Conservation (phyloP, 768 basidiomycete species). For the Kwoniella mangroviensis region DNA sequence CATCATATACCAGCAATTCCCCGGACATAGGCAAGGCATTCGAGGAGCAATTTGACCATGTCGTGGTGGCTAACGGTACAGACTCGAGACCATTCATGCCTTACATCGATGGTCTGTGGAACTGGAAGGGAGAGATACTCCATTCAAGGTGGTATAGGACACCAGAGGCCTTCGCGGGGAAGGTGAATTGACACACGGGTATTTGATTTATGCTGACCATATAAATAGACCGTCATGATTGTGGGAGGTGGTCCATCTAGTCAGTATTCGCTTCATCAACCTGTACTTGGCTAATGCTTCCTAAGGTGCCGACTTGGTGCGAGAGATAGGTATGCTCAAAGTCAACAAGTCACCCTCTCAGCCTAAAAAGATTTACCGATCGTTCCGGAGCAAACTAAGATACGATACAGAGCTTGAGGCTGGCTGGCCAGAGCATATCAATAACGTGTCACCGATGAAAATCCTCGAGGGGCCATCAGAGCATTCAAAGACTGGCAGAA, state of each 20-base stretch:
- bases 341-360: neutral
- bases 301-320: slow-evolving; percentile 13
- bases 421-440: slow-evolving; percentile 15
- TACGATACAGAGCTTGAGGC: slow-evolving; percentile 19
- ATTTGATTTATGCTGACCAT: neutral
- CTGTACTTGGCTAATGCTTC: neutral
- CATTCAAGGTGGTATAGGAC: slow-evolving; percentile 21
- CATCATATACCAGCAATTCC: slow-evolving; percentile 11
- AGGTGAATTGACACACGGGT: neutral
- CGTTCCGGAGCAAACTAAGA: slow-evolving; percentile 13
- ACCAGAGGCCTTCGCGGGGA: slow-evolving; percentile 13
- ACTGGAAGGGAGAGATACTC: slow-evolving; percentile 16
- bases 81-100: slow-evolving; percentile 20
- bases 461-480: slow-evolving; percentile 9
- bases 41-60: slow-evolving; percentile 17
- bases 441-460: slow-evolving; percentile 15
- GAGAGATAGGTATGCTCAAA: slow-evolving; percentile 15
- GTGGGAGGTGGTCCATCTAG: slow-evolving; percentile 20
- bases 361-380: slow-evolving; percentile 17
- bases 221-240: slow-evolving; percentile 6
- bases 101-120: slow-evolving; percentile 19
- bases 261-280: neutral
- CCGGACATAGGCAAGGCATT: slow-evolving; percentile 11
- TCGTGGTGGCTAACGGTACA: slow-evolving; percentile 16
- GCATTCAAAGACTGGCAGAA: slow-evolving; percentile 7